Evolutionary conservation across 2,329 filamentous ascomycete genomes (phyloP), one percentile per base, ranked within the genome.

Genomic region (Ophiobolus disseminans): DNA sequence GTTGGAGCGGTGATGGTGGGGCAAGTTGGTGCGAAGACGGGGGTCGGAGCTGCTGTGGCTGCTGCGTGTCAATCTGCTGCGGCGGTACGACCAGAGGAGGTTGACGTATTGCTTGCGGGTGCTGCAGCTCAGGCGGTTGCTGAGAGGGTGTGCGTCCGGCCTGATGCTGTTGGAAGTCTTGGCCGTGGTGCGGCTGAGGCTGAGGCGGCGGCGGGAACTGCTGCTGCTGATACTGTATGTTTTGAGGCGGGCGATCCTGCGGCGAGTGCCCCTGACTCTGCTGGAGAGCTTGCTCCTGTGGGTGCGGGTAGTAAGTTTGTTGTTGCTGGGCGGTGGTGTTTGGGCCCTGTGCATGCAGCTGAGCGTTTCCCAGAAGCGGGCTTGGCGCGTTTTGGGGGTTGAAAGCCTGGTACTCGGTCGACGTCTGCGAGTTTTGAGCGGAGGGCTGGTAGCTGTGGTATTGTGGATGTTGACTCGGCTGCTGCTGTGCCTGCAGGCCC

Each of bases 1-100:
- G 59, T 52, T 73, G 70, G 40, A 70, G 55, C 32, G 70, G 70
- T 16, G 70, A 72, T 21, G 69, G 68, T 41, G 69, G 68, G 42
- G 65, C 64, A 53, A 69, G 61, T 44, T 69, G 62, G 26, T 66
- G 65, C 41, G 69, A 68, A 30, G 69, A 70, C 13, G 68, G 64
- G 20, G 69, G 67, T 17, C 66, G 63, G 39, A 69, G 62, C 45
- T 68, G 65, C 45, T 71, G 68, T 25, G 54, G 35, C 40, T 68
- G 66, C 31, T 64, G 68, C 39, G 50, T 40, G 50, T 71, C 68
- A 39, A 58, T 44, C 32, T 58, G 62, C 50, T 62, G 62, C 20
- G 50, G 56, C 32, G 67, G 65, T 43, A 65, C 54, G 35, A 66
- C 63, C 41, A 69, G 69, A 19, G 62, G 68, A 39, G 65, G 50